Percentiles rank a stretch among this genome's conserved stretches.
phyloP scores from a whole-genome alignment of 2,329 filamentous ascomycete genomes.

The Fusarium citri region DNA sequence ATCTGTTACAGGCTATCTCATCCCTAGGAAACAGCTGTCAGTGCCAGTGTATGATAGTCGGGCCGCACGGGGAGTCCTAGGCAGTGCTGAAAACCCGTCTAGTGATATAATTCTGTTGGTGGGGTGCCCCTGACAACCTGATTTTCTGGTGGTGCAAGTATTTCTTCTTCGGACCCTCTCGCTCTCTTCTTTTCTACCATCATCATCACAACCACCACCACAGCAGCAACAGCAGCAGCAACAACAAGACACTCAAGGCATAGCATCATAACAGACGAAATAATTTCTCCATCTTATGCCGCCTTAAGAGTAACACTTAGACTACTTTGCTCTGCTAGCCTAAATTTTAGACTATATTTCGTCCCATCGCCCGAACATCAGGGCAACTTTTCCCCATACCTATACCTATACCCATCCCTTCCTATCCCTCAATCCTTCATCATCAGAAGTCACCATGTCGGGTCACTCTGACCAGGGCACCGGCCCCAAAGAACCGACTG shows the following conservation, averaged over 20 bases:
- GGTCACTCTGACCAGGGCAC: not conserved
- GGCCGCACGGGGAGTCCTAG: not conserved
- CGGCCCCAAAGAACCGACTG: not conserved
- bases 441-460: not conserved
- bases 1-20: not conserved
- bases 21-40: not conserved
- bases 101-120: not conserved
- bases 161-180: conserved; percentile 2
- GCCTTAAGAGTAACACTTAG: not conserved
- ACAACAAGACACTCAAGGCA: not conserved
- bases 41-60: not conserved
- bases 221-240: not conserved
- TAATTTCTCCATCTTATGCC: not conserved
- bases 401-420: not conserved
- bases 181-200: not conserved
- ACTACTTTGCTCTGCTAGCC: not conserved
- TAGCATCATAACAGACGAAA: not conserved
- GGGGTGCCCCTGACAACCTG: conserved; percentile 7
- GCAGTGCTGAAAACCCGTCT: not conserved
- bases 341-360: not conserved
- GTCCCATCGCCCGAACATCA: not conserved
- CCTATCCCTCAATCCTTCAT: not conserved
- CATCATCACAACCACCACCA: not conserved
- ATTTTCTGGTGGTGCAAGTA: conserved; percentile 1
- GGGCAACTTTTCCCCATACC: not conserved